Conservation (phyloP, 768 basidiomycete species). For the Mycena vulgaris region DNA sequence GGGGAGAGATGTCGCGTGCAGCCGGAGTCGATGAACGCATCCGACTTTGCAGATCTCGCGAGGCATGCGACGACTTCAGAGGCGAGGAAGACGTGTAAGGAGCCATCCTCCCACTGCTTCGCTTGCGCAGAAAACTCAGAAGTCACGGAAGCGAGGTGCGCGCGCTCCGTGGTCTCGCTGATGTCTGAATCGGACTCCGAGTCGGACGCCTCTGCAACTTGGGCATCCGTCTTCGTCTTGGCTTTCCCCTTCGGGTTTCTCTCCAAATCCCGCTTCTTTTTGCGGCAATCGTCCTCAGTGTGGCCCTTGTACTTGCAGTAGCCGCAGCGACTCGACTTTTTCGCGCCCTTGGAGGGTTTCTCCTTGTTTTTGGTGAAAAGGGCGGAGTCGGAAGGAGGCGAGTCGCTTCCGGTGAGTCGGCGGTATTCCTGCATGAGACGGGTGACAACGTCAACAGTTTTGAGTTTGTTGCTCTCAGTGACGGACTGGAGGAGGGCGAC, state of each 20-base stretch:
- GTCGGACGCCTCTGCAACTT: conserved; percentile 6
- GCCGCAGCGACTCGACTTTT: conserved; percentile 7
- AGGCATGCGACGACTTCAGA: conserved; percentile 25
- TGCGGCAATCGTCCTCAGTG: conserved; percentile 12
- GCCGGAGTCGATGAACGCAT: conserved; percentile 32
- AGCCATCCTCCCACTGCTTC: conserved; percentile 17
- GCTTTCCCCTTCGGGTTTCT: neutral
- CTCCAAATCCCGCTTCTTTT: conserved; percentile 13
- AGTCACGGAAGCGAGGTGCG: conserved; percentile 5
- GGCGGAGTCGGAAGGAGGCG: conserved; percentile 1
- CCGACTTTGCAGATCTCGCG: conserved; percentile 9
- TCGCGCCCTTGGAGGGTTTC: conserved; percentile 14
- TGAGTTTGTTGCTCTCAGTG: too few relatives aligned
- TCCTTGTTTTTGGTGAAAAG: conserved; percentile 16
- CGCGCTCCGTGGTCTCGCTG: neutral
- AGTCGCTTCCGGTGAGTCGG: neutral
- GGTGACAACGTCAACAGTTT: neutral
- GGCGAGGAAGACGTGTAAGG: conserved; percentile 25
- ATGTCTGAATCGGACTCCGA: conserved; percentile 1
- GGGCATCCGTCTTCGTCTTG: neutral
- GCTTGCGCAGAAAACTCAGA: conserved; percentile 10
- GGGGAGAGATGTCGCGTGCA: conserved; percentile 30
- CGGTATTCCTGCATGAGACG: conserved; percentile 11
- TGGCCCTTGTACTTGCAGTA: conserved; percentile 17
- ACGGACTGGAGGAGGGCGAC: too few relatives aligned